Evolutionary conservation across 2,329 filamentous ascomycete species (phyloP).

Genomic region (Aureobasidium sp.): DNA sequence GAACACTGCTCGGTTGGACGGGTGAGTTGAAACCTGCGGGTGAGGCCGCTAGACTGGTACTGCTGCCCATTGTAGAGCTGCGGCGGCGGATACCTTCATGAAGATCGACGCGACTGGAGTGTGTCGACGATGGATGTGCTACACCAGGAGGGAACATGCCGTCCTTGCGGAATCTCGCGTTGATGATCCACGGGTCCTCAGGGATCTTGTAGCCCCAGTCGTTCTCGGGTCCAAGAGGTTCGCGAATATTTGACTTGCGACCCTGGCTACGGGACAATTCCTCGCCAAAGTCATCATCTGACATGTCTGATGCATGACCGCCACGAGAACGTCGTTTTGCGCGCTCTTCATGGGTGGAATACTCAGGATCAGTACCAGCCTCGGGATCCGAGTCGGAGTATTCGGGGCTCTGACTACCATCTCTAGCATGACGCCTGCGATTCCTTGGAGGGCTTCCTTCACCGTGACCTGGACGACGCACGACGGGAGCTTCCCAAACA

Average conservation of each 20-base stretch:
- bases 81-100: slow-evolving; percentile 15
- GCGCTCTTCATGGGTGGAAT: slow-evolving; percentile 27
- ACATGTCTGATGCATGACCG: slow-evolving; percentile 14
- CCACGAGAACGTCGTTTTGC: slow-evolving; percentile 19
- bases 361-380: slow-evolving; percentile 30
- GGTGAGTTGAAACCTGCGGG: slow-evolving; percentile 7
- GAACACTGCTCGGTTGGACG: neutral
- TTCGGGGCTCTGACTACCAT: slow-evolving; percentile 25
- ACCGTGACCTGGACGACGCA: slow-evolving; percentile 26
- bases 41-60: slow-evolving; percentile 11
- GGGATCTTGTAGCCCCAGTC: slow-evolving; percentile 71
- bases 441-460: slow-evolving; percentile 28
- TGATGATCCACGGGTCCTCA: slow-evolving; percentile 90
- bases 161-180: slow-evolving; percentile 78
- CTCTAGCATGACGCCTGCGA: slow-evolving; percentile 19
- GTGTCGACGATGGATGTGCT: slow-evolving; percentile 41
- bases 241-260: slow-evolving; percentile 21
- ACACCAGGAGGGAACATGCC: slow-evolving; percentile 55
- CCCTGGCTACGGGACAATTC: slow-evolving; percentile 20
- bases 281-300: slow-evolving; percentile 13
- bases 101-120: slow-evolving; percentile 42
- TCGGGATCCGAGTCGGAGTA: slow-evolving; percentile 31
- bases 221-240: slow-evolving; percentile 37
- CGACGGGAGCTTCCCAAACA: slow-evolving; percentile 61
- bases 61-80: slow-evolving; percentile 21